These are phyloP conservation scores for Ilex asprella DNA, from an alignment of 257 asterid species.

Conservation along the genomic window DNA sequence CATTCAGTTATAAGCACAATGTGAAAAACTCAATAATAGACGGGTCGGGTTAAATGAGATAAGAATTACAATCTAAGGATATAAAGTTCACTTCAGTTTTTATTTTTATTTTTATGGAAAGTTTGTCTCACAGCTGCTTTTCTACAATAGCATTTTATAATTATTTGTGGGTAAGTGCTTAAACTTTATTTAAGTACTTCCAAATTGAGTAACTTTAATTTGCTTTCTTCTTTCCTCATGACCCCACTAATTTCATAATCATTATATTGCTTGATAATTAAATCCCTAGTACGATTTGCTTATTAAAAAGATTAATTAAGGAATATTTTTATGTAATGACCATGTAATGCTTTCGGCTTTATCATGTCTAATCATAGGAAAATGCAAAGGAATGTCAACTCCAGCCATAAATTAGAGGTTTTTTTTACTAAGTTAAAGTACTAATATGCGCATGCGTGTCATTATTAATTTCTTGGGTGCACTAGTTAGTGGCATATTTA, in stretches of 20 bases:
- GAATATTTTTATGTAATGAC: neutral
- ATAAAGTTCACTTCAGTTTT: no score
- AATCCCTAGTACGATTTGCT: neutral
- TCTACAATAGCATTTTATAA: no score
- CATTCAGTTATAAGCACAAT: no score
- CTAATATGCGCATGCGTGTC: constrained; percentile 15
- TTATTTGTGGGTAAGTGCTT: no score
- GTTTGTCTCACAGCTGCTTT: no score
- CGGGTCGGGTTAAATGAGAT: no score
- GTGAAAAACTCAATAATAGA: no score
- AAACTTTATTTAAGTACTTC: neutral
- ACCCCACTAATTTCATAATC: constrained; percentile 14
- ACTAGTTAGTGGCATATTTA: constrained; percentile 9
- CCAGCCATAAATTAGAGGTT: constrained; percentile 2
- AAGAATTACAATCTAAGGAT: no score
- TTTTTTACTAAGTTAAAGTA: constrained; percentile 14
- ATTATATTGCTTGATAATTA: constrained; percentile 5
- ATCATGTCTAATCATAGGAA: constrained; percentile 8
- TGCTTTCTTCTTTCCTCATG: constrained; percentile 2
- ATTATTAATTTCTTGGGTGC: neutral
- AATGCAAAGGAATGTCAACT: constrained; percentile 8
- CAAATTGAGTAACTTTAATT: constrained; percentile 12
- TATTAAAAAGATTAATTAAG: neutral
- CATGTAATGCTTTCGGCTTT: constrained; percentile 12
- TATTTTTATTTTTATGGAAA: no score